Conservation (phyloP, 768 basidiomycete species). For the Pisolithus orientalis region DNA sequence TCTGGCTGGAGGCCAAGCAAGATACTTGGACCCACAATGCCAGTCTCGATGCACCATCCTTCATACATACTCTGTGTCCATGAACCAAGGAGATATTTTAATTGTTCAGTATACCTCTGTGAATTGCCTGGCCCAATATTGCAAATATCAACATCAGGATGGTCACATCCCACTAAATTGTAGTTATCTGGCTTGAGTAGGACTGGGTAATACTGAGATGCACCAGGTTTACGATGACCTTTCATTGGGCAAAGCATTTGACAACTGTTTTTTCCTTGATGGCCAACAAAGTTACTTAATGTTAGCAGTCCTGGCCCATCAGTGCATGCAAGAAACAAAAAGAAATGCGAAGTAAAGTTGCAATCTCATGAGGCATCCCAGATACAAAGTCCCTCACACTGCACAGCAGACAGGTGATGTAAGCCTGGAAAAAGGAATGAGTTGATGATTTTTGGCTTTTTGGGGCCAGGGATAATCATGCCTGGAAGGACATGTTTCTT, state of each 20-base stretch:
- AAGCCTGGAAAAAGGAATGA: slow-evolving; percentile 16
- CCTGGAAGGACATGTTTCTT: slow-evolving; percentile 23
- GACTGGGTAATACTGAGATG: slow-evolving; percentile 31
- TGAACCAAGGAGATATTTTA: background rate
- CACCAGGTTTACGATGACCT: slow-evolving; percentile 26
- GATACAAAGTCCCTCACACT: slow-evolving; percentile 12
- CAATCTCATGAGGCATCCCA: slow-evolving; percentile 13
- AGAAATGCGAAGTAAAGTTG: slow-evolving; percentile 6
- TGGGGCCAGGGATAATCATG: slow-evolving; percentile 26
- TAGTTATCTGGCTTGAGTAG: slow-evolving; percentile 25
- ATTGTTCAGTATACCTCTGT: background rate
- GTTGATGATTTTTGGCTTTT: slow-evolving; percentile 28
- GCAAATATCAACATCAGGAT: slow-evolving; percentile 17
- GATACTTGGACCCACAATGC: slow-evolving; percentile 30
- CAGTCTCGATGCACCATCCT: slow-evolving; percentile 20
- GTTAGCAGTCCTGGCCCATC: slow-evolving; percentile 27
- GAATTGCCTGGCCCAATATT: slow-evolving; percentile 3
- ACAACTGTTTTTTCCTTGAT: slow-evolving; percentile 22
- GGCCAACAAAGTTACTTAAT: slow-evolving; percentile 31
- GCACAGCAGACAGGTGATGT: slow-evolving; percentile 11
- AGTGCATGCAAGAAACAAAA: slow-evolving; percentile 18
- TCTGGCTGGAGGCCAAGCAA: slow-evolving; percentile 26
- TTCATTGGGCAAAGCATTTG: slow-evolving; percentile 24
- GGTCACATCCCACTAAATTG: slow-evolving; percentile 14
- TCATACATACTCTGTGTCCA: slow-evolving; percentile 12